Percentiles rank a stretch among this genome's conserved stretches.
phyloP scores from a whole-genome alignment of 2,329 filamentous ascomycete genomes.

The Microsporum canis region DNA sequence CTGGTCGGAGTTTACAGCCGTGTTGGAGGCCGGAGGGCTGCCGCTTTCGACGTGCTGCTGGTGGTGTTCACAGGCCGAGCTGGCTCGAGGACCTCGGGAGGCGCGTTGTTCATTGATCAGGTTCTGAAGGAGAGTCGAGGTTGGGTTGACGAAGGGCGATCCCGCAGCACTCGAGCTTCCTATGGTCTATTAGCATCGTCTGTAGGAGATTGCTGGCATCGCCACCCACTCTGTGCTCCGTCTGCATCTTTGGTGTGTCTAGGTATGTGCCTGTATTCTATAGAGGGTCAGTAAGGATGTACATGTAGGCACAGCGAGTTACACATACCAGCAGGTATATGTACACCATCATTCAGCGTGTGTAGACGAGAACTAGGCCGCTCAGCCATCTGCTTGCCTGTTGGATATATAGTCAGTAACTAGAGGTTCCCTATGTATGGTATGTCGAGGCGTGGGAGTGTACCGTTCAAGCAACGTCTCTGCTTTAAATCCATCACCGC shows the following conservation, averaged over 20 bases:
- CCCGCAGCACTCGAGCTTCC: constrained; percentile 22
- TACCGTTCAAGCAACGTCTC: background rate
- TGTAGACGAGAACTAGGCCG: background rate
- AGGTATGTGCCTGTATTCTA: background rate
- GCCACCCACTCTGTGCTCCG: background rate
- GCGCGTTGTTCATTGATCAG: constrained; percentile 34
- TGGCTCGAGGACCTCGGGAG: constrained; percentile 21
- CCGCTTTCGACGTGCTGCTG: constrained; percentile 11
- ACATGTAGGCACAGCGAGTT: background rate
- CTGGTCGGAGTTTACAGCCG: constrained; percentile 14
- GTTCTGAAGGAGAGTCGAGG: constrained; percentile 30
- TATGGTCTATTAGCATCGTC: constrained; percentile 8
- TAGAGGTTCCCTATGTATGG: too few relatives aligned
- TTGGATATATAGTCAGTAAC: background rate
- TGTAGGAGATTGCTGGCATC: background rate
- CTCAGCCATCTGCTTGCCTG: constrained; percentile 1
- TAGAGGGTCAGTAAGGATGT: background rate
- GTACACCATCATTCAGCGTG: background rate
- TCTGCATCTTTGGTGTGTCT: background rate
- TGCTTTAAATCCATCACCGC: background rate
- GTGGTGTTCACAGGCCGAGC: constrained; percentile 15
- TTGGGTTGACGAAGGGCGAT: constrained; percentile 28
- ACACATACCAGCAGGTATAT: constrained; percentile 1
- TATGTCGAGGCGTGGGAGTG: background rate
- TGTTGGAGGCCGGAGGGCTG: constrained; percentile 19